phyloP scores from a whole-genome alignment of 768 basidiomycete genomes.

The Russula compacta region DNA sequence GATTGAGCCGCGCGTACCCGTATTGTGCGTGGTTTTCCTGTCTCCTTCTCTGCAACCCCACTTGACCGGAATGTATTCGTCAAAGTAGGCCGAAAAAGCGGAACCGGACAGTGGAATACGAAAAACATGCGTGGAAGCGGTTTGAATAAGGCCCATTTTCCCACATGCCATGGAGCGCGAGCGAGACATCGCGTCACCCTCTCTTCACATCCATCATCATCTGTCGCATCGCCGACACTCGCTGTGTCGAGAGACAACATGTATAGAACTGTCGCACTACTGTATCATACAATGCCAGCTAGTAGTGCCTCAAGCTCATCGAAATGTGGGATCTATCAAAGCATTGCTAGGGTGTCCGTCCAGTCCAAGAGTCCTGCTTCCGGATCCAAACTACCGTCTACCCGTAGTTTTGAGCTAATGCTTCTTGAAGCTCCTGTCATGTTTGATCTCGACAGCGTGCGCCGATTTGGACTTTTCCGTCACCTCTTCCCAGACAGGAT shows the following conservation, averaged over 20 bases:
- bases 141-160: constrained; percentile 31
- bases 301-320: not conserved
- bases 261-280: not conserved
- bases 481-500: constrained; percentile 93
- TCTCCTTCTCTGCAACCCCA: not conserved
- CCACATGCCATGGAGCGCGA: not conserved
- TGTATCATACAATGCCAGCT: constrained; percentile 6
- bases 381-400: not conserved
- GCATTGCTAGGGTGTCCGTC: not conserved
- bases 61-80: constrained; percentile 4
- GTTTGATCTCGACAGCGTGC: constrained; percentile 61
- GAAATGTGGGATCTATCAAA: not conserved
- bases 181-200: not conserved
- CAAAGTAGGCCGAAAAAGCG: constrained; percentile 41
- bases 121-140: constrained; percentile 73
- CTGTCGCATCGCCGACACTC: not conserved
- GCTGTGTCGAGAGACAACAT: not conserved
- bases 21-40: constrained; percentile 43
- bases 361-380: not conserved
- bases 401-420: not conserved
- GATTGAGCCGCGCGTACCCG: constrained; percentile 76
- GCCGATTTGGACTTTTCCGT: constrained; percentile 48
- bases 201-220: not conserved
- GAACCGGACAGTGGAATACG: constrained; percentile 53
- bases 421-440: constrained; percentile 39